phyloP scores from a whole-genome alignment of 352 stramenopile species.

The Aphanomyces cochlioides region DNA sequence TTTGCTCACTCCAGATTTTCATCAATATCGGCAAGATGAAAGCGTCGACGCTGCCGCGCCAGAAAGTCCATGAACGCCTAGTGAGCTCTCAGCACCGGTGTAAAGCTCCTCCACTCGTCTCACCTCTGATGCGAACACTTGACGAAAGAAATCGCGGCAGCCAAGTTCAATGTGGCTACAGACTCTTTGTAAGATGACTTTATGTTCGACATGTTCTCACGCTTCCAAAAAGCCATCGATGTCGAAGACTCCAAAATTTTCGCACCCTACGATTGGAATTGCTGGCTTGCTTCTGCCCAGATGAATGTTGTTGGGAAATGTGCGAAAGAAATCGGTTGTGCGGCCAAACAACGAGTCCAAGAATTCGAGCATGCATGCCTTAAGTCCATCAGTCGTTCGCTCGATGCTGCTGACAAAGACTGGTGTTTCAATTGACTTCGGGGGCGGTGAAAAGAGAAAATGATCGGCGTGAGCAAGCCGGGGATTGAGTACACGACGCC shows the following conservation, averaged over 20 bases:
- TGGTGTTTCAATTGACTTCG: background rate
- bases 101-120: no score
- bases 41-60: background rate
- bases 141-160: conserved; percentile 74
- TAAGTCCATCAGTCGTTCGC: conserved; percentile 32
- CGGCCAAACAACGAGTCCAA: conserved; percentile 63
- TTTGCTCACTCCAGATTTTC: no score
- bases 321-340: conserved; percentile 57
- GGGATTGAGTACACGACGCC: conserved; percentile 43
- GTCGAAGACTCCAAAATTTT: conserved; percentile 25
- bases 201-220: background rate
- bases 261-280: background rate
- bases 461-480: conserved; percentile 47
- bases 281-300: conserved; percentile 15
- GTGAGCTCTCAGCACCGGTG: no score
- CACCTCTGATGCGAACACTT: conserved; percentile 71
- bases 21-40: background rate
- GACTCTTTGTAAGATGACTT: background rate
- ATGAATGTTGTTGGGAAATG: conserved; percentile 37
- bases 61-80: background rate
- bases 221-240: conserved; percentile 20
- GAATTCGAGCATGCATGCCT: conserved; percentile 51
- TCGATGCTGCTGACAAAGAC: background rate
- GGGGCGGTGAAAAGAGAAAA: conserved; percentile 42
- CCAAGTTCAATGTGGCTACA: conserved; percentile 62